These are phyloP conservation scores for Talaromyces sp. DNA, from an alignment of 2,329 filamentous ascomycete genomes.

Conservation along the genomic window DNA sequence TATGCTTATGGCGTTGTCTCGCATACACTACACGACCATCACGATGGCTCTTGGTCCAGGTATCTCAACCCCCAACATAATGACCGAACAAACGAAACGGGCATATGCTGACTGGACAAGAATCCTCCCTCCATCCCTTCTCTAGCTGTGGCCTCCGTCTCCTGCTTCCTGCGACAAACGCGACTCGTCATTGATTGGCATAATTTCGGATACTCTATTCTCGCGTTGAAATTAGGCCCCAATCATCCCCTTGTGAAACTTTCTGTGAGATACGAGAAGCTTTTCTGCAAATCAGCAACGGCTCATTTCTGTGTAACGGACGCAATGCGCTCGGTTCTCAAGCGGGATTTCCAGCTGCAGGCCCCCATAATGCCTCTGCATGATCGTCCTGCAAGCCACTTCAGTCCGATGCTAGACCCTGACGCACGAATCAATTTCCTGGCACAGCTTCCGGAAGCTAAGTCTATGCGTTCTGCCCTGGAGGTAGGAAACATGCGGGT, in stretches of 20 bases:
- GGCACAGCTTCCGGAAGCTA: conserved; percentile 65
- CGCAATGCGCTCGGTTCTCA: conserved; percentile 79
- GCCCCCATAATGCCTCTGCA: conserved; percentile 73
- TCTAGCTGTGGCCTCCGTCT: conserved; percentile 71
- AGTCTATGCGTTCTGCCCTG: conserved; percentile 61
- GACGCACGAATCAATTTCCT: conserved; percentile 63
- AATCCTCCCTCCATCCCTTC: conserved; percentile 96
- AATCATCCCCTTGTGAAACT: conserved; percentile 75
- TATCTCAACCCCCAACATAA: conserved; percentile 35
- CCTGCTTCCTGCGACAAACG: conserved; percentile 77
- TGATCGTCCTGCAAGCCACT: conserved; percentile 81
- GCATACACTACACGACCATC: conserved; percentile 73
- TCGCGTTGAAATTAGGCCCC: conserved; percentile 66
- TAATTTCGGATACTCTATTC: conserved; percentile 96
- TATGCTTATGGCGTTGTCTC: conserved; percentile 70
- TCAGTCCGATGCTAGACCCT: conserved; percentile 66
- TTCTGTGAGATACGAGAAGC: conserved; percentile 75
- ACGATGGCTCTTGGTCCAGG: conserved; percentile 84
- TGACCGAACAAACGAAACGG: not conserved
- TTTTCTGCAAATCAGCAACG: conserved; percentile 68
- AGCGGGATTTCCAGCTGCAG: conserved; percentile 65
- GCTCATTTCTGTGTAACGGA: conserved; percentile 86
- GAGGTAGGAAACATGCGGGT: conserved; percentile 64
- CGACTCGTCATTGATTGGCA: conserved; percentile 94
- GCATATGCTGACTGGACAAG: conserved; percentile 46